Conservation (phyloP, 2,329 filamentous ascomycete species). For the Beauveria medogensis region DNA sequence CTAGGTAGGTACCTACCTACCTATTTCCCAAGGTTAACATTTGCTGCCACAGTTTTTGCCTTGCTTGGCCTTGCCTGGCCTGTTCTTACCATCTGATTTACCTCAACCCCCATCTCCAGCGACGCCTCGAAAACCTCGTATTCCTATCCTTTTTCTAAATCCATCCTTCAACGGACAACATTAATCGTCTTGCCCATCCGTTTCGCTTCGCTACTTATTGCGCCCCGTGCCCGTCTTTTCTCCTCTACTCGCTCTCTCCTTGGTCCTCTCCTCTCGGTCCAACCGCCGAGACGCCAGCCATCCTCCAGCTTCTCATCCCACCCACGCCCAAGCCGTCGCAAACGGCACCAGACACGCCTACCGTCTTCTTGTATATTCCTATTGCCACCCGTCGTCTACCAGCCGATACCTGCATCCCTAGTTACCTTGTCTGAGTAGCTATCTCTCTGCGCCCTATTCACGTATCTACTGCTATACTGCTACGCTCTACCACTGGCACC, state of each 20-base stretch:
- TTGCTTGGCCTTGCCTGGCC: too few species aligned
- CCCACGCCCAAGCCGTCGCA: neutral
- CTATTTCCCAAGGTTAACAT: too few species aligned
- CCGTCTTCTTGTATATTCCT: neutral
- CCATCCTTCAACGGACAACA: neutral
- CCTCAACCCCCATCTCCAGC: neutral
- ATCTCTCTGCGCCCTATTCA: neutral
- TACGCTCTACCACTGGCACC: neutral
- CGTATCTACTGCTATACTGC: neutral
- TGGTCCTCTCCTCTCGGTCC: neutral
- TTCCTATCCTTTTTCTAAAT: neutral
- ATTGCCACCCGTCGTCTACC: neutral
- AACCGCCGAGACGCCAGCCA: neutral
- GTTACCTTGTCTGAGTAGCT: neutral
- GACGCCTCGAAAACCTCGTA: neutral
- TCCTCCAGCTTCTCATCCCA: neutral
- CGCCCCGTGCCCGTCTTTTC: neutral
- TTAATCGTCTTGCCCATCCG: neutral
- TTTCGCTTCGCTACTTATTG: slow-evolving; percentile 1
- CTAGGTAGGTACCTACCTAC: too few species aligned
- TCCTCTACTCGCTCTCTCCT: neutral
- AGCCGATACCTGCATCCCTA: too few species aligned
- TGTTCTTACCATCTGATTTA: too few species aligned
- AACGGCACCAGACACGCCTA: neutral
- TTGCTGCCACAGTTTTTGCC: too few species aligned